Base-by-base conservation (phyloP, 2,329 filamentous ascomycete species). In the Metarhizium rileyi region DNA sequence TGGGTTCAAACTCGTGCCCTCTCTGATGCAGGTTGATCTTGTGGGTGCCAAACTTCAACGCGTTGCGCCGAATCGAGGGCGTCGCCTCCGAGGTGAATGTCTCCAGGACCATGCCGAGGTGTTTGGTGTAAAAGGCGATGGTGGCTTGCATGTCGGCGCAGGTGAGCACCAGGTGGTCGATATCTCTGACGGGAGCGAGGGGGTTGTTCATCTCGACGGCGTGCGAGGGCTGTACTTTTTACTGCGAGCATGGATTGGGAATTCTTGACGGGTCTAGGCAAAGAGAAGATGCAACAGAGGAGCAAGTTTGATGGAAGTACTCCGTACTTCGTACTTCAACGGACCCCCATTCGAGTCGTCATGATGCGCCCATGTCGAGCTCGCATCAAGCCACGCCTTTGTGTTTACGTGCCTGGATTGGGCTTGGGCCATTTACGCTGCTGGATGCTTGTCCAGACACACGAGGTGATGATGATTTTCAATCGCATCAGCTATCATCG, bases 121-220 rank as follows among this genome's bases (percentile, higher is more conserved):
- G 65, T 3, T 66, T 66, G 1, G 70, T 71, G 65, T 83, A 83
- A 70, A 79, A 83, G 33, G 66, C 56, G 27, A 74, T 66, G 0
- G 76, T 79, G 9, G 64, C 64, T 5, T 68, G 59, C 4, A 82
- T 68, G 50, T 70, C 71, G 36, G 66, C 65, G 52, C 78, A 78
- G 1, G 80, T 83, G 18, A 83, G 68, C 52, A 83, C 79, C 8
- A 83, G 63, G 55, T 83, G 80, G 61, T 83, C 79, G 14, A 83
- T 66, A 8, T 76, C 72, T 46, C 65, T 70, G 52, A 72, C 66
- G 23, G 60, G 48, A 1, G 59, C 57, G 26, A 56, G 49, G 5
- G 55, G 51, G 3, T 40, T 50, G 26, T 54, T 47, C 57, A 59
- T 61, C 79, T 62, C 6, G 18, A 36, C 12, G 10, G n/a, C 18